phyloP scores from a whole-genome alignment of 148 eudicot species.

The Arctostaphylos glauca region DNA sequence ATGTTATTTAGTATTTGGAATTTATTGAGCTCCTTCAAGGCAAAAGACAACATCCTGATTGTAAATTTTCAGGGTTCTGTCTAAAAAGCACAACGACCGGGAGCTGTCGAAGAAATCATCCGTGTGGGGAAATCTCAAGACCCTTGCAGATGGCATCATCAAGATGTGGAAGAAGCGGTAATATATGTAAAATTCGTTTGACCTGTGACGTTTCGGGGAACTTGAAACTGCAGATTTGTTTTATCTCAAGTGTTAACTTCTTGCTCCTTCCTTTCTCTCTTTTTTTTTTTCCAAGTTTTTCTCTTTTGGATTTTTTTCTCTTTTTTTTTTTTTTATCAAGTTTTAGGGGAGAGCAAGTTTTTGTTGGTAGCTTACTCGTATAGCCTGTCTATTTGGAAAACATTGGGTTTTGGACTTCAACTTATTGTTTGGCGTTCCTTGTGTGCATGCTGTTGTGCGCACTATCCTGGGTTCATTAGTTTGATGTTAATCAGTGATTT shows the following conservation, averaged over 20 bases:
- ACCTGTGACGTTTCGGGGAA: neutral
- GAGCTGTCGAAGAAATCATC: slow-evolving; percentile 15
- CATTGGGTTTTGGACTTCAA: neutral
- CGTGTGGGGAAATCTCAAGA: slow-evolving; percentile 22
- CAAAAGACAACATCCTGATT: neutral
- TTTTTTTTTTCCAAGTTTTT: neutral
- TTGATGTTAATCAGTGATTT: too few relatives aligned
- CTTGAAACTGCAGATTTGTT: neutral
- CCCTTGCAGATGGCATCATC: slow-evolving; percentile 19
- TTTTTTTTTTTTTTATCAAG: neutral
- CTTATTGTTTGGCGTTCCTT: neutral
- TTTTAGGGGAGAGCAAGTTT: neutral
- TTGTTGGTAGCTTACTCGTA: neutral
- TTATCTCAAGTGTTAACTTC: neutral
- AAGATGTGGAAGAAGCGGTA: slow-evolving; percentile 21
- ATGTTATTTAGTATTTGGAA: neutral
- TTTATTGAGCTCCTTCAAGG: slow-evolving; percentile 1
- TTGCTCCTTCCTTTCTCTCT: neutral
- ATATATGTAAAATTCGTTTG: neutral
- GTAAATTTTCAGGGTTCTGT: slow-evolving; percentile 4
- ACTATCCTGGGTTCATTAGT: too few relatives aligned
- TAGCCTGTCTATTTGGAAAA: neutral
- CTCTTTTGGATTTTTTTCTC: neutral
- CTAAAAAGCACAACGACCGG: slow-evolving; percentile 8
- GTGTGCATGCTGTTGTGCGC: too few relatives aligned